phyloP scores from a whole-genome alignment of 768 basidiomycete species.

The Rhodotorula toruloides region DNA sequence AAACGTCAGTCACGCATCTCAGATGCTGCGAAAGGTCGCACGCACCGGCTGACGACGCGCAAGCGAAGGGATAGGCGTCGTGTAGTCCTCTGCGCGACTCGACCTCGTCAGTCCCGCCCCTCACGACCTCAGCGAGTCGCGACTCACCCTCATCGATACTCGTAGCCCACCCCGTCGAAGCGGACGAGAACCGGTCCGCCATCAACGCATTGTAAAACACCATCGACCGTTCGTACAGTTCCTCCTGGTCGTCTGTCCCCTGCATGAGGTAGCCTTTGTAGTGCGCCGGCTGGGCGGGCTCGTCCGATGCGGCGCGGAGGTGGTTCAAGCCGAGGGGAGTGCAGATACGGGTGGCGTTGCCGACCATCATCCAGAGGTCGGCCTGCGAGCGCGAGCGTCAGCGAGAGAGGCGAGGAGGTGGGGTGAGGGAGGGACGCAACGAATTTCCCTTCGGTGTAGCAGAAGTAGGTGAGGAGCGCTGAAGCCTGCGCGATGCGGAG shows the following conservation, averaged over 20 bases:
- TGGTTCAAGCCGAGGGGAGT: conserved; percentile 41
- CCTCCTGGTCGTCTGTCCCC: conserved; percentile 13
- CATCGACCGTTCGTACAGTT: conserved; percentile 21
- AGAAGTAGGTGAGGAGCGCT: conserved; percentile 29
- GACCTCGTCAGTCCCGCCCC: background rate
- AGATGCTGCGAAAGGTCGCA: background rate
- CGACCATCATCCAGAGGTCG: conserved; percentile 38
- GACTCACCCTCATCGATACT: conserved; percentile 9
- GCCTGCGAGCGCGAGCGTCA: conserved; percentile 5
- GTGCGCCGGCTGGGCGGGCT: background rate
- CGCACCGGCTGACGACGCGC: background rate
- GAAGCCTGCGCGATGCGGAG: conserved; percentile 36
- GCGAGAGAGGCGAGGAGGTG: background rate
- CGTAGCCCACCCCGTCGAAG: conserved; percentile 38
- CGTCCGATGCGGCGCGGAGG: conserved; percentile 14
- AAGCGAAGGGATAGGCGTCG: conserved; percentile 15
- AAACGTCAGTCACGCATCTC: background rate
- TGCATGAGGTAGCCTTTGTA: conserved; percentile 23
- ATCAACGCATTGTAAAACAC: conserved; percentile 34
- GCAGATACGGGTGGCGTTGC: conserved; percentile 29
- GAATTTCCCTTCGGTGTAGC: conserved; percentile 10
- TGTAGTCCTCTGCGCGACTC: conserved; percentile 6
- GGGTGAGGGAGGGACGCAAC: background rate
- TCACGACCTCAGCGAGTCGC: background rate
- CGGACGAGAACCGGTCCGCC: conserved; percentile 30